These are phyloP conservation scores for Leonotis leonurus DNA, from an alignment of 257 asterid species.

Conservation along the genomic window DNA sequence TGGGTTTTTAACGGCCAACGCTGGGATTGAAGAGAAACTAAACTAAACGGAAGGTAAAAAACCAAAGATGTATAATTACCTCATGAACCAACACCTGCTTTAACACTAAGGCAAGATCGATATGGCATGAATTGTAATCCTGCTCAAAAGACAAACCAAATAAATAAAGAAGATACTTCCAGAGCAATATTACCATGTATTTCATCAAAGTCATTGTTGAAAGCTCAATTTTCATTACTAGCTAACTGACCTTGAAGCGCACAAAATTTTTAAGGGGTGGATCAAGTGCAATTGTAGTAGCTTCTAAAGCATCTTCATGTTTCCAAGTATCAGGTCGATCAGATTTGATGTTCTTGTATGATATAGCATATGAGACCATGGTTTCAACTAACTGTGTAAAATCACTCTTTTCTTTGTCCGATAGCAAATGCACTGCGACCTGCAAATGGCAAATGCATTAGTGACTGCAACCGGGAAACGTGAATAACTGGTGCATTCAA, in stretches of 20 bases:
- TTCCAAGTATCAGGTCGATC: slow-evolving; percentile 39
- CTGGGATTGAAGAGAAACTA: neutral
- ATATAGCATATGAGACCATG: slow-evolving; percentile 80
- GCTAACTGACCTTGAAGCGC: slow-evolving; percentile 56
- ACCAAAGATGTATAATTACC: slow-evolving; percentile 34
- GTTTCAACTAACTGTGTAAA: slow-evolving; percentile 54
- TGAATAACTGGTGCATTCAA: no score
- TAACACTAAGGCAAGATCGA: slow-evolving; percentile 60
- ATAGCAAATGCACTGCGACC: slow-evolving; percentile 81
- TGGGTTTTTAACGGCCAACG: neutral
- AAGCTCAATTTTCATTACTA: slow-evolving; percentile 6
- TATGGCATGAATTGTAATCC: slow-evolving; percentile 59
- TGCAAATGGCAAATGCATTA: slow-evolving; percentile 28
- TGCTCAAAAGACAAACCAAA: slow-evolving; percentile 30
- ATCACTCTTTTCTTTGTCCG: slow-evolving; percentile 66
- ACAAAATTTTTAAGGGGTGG: slow-evolving; percentile 65
- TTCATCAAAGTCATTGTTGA: neutral
- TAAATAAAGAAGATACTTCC: slow-evolving; percentile 4
- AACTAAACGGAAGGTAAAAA: neutral
- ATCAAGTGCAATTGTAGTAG: slow-evolving; percentile 58
- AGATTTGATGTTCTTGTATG: slow-evolving; percentile 64
- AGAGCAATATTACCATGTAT: slow-evolving; percentile 6
- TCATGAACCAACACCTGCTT: slow-evolving; percentile 89
- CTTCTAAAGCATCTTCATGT: slow-evolving; percentile 50
- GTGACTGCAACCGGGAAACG: slow-evolving; percentile 9